Base-by-base conservation (phyloP, 1,284 basidiomycete genomes). In the Malassezia sympodialis region DNA sequence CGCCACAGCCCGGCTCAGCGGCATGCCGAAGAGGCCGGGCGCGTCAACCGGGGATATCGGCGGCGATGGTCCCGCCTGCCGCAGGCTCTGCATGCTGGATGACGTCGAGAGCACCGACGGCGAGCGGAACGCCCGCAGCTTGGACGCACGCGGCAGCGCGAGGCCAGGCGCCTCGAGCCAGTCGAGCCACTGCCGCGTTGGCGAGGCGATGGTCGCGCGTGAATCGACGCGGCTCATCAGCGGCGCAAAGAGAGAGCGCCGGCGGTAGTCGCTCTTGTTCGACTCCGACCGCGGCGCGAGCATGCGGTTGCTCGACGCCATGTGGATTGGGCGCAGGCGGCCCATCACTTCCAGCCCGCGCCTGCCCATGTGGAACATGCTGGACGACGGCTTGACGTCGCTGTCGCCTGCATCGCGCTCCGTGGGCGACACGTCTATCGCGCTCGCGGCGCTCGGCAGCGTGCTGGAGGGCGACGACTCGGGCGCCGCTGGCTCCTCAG, bases 1-100 rank as follows among this genome's bases (percentile, higher is more conserved):
- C 14, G 63, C 32, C 21, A 68, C 70, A 7, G 63, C 69, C 2
- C 67, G 58, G n/a, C 60, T 49, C 5, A 72, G 60, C 14, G 64
- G 62, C 30, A 58, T 53, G 35, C 69, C 70, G 34, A 72, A 72
- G 14, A 70, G 49, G 19, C 23, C 21, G 12, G 42, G 49, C 24
- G 23, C 14, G 14, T 26, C 30, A 7, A 21, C 35, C 1, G 19
- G 37, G n/a, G 7, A 27, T 14, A 43, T 39, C 23, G 17, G 39
- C 21, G 44, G 27, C 41, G 46, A 17, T 34, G 41, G 12, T 26
- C 41, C 8, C n/a, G 24, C 8, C 41, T 31, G 15, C 34, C 54
- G 54, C n/a, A 56, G 44, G 27, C 49, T 51, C 31, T 57, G 55
- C 55, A 46, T 52, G 41, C 55, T 57, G 19, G 49, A 27, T 14